Evolutionary conservation across 495 filamentous ascomycete species (phyloP).

Genomic region (Xylaria scruposa): DNA sequence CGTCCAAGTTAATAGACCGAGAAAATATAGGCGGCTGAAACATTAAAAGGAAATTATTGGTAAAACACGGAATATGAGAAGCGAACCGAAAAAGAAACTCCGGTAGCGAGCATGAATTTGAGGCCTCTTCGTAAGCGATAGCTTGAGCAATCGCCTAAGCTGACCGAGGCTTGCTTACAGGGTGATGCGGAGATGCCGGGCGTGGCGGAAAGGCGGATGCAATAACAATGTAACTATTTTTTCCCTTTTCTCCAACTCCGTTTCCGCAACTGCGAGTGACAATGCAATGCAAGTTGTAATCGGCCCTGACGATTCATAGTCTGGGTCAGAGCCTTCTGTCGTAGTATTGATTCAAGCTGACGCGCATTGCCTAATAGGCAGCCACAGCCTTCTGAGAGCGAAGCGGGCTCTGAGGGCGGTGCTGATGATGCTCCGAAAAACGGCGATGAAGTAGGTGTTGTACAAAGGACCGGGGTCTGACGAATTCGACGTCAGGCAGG

Average conservation of each 20-base stretch:
- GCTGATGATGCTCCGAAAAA: conserved; percentile 48
- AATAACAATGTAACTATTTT: conserved; percentile 6
- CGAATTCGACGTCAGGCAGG: conserved; percentile 67
- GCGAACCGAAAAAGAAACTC: background rate
- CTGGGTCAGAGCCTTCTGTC: conserved; percentile 31
- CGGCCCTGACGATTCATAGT: conserved; percentile 5
- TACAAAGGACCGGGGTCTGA: conserved; percentile 75
- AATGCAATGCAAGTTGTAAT: conserved; percentile 20
- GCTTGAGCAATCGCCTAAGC: conserved; percentile 6
- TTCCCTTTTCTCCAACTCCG: background rate
- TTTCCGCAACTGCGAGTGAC: background rate
- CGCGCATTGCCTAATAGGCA: conserved; percentile 42
- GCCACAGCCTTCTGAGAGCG: conserved; percentile 48
- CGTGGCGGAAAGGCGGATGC: conserved; percentile 14
- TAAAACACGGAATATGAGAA: conserved; percentile 7
- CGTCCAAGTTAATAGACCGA: background rate
- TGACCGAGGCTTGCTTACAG: conserved; percentile 15
- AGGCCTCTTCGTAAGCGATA: conserved; percentile 11
- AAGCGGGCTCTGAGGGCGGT: conserved; percentile 48
- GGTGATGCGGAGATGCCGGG: conserved; percentile 2
- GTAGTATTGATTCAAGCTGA: conserved; percentile 19
- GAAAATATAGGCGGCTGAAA: background rate
- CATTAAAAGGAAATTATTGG: conserved; percentile 4
- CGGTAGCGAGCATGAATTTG: background rate
- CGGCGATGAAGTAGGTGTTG: conserved; percentile 78